Percentiles rank a stretch among this genome's conserved stretches.
phyloP scores from a whole-genome alignment of 495 filamentous ascomycete species.

The Tuber magnatum region DNA sequence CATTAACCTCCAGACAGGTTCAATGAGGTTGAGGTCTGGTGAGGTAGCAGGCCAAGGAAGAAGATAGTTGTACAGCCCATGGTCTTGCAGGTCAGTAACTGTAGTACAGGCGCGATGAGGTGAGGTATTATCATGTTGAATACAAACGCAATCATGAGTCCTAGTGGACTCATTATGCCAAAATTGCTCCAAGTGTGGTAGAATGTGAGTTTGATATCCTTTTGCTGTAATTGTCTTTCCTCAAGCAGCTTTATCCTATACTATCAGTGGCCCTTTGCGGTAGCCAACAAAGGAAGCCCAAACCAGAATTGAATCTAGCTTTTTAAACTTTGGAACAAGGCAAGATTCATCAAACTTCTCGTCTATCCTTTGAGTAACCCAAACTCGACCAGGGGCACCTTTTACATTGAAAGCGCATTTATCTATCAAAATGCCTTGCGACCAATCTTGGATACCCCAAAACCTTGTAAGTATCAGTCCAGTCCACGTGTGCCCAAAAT shows the following conservation, averaged over 20 bases:
- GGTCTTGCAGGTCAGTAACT: background rate
- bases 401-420: conserved; percentile 9
- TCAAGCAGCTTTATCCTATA: background rate
- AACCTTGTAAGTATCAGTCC: background rate
- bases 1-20: background rate
- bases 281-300: conserved; percentile 3
- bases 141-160: background rate
- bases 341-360: conserved; percentile 9
- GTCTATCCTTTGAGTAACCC: background rate
- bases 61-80: background rate
- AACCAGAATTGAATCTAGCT: conserved; percentile 7
- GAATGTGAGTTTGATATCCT: background rate
- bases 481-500: background rate
- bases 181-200: background rate
- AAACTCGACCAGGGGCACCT: conserved; percentile 1
- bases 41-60: background rate
- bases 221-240: background rate
- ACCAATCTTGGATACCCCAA: background rate
- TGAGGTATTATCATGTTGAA: background rate
- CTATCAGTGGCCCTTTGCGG: background rate
- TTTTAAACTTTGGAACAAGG: conserved; percentile 16
- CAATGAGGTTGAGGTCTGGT: background rate
- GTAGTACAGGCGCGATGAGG: background rate
- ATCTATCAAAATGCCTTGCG: conserved; percentile 12
- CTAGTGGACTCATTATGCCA: background rate